Evolutionary conservation across 2,329 filamentous ascomycete genomes (phyloP), one percentile per base, ranked within the genome.

Genomic region (Hirsutella rhossiliensis): DNA sequence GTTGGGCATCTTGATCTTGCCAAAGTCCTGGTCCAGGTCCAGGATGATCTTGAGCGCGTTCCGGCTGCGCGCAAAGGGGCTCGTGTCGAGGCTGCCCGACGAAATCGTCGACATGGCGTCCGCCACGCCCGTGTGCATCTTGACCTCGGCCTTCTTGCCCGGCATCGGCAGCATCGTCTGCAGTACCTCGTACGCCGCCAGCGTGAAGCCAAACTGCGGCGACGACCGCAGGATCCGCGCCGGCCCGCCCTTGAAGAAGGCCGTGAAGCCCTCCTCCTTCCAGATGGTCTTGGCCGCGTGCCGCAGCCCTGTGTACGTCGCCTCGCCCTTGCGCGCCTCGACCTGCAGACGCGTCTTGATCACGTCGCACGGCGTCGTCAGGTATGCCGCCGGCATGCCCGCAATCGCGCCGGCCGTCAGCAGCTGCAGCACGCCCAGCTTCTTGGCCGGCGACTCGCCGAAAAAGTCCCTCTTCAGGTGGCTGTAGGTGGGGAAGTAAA

Each of bases 321-420:
- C 82, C 57, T 98, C 90, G 50, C 92, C 92, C 73, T 97, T 97
- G 52, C 92, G 84, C 19, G 90, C 89, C 66, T 98, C 92, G 47
- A 98, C 92, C 65, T 98, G 92, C 47, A 98, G 75, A 62, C 92
- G 84, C 3, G 92, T 98, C 76, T 98, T 98, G 81, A 98, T 97
- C 49, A 98, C 92, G 60, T 98, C 92, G 70, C 86, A 96, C 0
- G 92, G 92, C 2, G 92, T 98, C 20, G 92, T 98, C 49, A 98
- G 75, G 69, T 98, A 98, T 8, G 86, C 86, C 5, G 86, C 86
- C 6, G 86, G 86, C 84, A 92, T 92, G 66, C 86, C 86, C 29
- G 86, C 86, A 51, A 98, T 96, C 47, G 92, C 92, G 69, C 92
- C 92, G 8, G 92, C 88, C 18, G 87, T 92, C 49, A 98, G 76